Evolutionary conservation across 78 protist species (phyloP).

Genomic region (Dictyostelium firmibasis): DNA sequence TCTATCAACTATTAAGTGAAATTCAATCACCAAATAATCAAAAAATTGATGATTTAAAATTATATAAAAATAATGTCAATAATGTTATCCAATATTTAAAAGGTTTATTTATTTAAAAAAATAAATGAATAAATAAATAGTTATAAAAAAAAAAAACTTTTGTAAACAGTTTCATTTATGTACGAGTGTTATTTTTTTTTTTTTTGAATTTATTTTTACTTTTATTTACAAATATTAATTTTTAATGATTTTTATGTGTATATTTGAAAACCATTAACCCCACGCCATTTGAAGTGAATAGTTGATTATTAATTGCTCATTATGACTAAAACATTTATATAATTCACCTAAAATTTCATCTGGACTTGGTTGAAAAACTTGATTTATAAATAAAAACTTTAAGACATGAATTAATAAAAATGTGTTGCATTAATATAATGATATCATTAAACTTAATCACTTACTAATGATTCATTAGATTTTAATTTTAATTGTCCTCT

Average conservation of each 20-base stretch:
- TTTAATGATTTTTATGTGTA: neutral
- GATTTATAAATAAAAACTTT: slow-evolving; percentile 75
- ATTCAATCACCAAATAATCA: neutral
- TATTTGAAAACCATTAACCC: slow-evolving; percentile 26
- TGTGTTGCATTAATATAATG: too few relatives aligned
- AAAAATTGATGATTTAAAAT: neutral
- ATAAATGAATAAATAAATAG: neutral
- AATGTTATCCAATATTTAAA: neutral
- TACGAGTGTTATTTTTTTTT: neutral
- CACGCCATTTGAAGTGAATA: slow-evolving; percentile 42
- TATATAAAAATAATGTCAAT: neutral
- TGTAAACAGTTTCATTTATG: too few relatives aligned
- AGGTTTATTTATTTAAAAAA: neutral
- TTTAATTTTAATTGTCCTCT: slow-evolving; percentile 70
- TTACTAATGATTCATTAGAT: slow-evolving; percentile 71
- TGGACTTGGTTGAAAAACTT: slow-evolving; percentile 76
- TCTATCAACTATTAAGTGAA: neutral
- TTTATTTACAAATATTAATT: too few relatives aligned
- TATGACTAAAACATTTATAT: slow-evolving; percentile 69
- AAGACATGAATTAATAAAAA: neutral
- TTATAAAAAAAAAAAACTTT: neutral
- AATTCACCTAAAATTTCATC: slow-evolving; percentile 73
- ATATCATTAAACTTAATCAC: neutral
- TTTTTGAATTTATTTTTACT: neutral
- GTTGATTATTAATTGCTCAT: slow-evolving; percentile 66